These are phyloP conservation scores for Gryganskiella cystojenkinii DNA, from an alignment of 192 early-diverging fungal species.

Conservation along the genomic window DNA sequence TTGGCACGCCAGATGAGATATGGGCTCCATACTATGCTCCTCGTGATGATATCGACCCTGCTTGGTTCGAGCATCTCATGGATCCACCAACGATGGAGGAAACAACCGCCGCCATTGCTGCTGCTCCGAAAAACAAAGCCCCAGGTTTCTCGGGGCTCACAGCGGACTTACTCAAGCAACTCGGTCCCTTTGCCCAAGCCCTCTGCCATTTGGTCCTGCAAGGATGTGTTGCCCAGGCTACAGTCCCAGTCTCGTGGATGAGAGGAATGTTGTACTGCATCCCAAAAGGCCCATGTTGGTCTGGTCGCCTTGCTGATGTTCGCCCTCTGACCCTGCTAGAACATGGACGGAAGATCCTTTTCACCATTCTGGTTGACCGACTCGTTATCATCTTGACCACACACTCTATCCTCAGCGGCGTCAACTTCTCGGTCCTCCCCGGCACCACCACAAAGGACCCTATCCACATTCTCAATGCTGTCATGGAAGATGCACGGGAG, in stretches of 20 bases:
- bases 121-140: neutral
- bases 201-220: neutral
- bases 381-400: neutral
- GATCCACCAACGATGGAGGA: neutral
- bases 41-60: neutral
- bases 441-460: constrained; percentile 9
- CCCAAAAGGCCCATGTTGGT: constrained; percentile 1
- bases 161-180: neutral
- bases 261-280: constrained; percentile 8
- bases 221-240: neutral
- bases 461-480: constrained; percentile 12
- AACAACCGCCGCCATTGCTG: neutral
- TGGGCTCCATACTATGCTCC: constrained; percentile 2
- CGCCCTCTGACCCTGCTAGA: constrained; percentile 4
- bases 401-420: constrained; percentile 1
- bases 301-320: neutral
- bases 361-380: neutral
- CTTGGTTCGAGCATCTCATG: neutral
- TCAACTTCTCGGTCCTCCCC: constrained; percentile 6
- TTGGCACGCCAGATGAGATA: neutral
- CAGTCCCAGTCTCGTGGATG: neutral
- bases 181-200: neutral
- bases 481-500: constrained; percentile 20
- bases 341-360: constrained; percentile 3
- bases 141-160: constrained; percentile 6